phyloP scores from a whole-genome alignment of 1,284 basidiomycete species.

The Pseudomicrostroma phylloplanum region DNA sequence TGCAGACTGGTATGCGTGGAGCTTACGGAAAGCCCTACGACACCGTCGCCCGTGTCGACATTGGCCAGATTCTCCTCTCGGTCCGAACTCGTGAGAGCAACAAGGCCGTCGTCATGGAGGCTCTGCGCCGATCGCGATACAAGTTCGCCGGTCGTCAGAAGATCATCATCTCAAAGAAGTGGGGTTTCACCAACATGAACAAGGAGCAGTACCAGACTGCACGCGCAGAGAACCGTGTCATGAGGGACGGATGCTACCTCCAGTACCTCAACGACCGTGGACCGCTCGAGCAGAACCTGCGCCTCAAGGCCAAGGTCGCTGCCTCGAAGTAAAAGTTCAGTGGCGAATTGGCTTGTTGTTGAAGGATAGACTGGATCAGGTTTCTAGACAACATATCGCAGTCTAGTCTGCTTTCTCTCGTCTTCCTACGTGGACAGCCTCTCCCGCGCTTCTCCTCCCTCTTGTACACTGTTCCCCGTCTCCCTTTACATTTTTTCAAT shows the following conservation, averaged over 20 bases:
- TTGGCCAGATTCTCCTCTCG: constrained; percentile 93
- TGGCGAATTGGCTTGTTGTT: neutral
- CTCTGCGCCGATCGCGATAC: constrained; percentile 78
- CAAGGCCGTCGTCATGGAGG: constrained; percentile 85
- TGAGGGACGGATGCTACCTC: constrained; percentile 30
- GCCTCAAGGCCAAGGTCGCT: constrained; percentile 46
- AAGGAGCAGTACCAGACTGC: constrained; percentile 81
- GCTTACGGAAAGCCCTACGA: constrained; percentile 99
- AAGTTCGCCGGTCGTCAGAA: constrained; percentile 99
- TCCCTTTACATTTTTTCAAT: too few species aligned
- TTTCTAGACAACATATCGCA: too few species aligned
- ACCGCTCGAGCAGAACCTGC: constrained; percentile 45
- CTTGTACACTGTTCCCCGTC: too few species aligned
- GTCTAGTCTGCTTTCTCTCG: too few species aligned
- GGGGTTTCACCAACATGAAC: constrained; percentile 89
- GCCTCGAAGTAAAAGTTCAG: constrained; percentile 39
- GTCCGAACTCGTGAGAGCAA: constrained; percentile 88
- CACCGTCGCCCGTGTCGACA: constrained; percentile 87
- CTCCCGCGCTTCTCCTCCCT: too few species aligned
- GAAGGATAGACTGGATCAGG: too few species aligned
- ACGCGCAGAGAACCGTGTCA: constrained; percentile 63
- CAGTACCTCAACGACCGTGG: constrained; percentile 44
- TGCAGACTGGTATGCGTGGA: constrained; percentile 97
- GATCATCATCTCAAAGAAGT: constrained; percentile 71
- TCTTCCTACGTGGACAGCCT: too few species aligned